phyloP scores from a whole-genome alignment of 371 early-diverging fungal genomes.

The Saksenaea vasiformis region DNA sequence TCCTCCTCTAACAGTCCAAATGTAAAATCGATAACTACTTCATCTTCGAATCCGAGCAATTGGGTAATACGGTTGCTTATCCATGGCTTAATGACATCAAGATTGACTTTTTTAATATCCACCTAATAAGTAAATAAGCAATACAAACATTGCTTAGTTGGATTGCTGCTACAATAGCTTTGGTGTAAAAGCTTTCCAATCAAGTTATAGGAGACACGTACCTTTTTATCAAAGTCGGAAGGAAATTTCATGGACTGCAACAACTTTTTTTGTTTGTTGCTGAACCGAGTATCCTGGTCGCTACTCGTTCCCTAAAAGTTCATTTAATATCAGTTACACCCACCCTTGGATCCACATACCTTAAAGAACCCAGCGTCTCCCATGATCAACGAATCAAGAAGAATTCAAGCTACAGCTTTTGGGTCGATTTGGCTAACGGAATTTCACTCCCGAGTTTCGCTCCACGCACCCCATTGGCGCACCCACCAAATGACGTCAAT shows the following conservation, averaged over 20 bases:
- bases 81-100: constrained; percentile 89
- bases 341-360: constrained; percentile 34
- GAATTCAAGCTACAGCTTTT: not conserved
- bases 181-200: not conserved
- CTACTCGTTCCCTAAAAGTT: constrained; percentile 68
- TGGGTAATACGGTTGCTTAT: constrained; percentile 75
- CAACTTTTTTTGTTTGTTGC: constrained; percentile 87
- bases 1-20: constrained; percentile 78
- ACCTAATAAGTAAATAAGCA: constrained; percentile 52
- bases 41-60: constrained; percentile 92
- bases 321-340: not conserved
- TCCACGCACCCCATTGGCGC: no score
- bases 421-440: no score
- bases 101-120: constrained; percentile 86
- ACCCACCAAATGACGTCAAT: no score
- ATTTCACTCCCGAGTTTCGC: no score
- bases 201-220: constrained; percentile 24
- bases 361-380: constrained; percentile 83
- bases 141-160: constrained; percentile 10
- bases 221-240: constrained; percentile 80
- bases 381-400: constrained; percentile 39
- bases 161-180: not conserved
- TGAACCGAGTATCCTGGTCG: constrained; percentile 89
- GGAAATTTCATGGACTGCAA: constrained; percentile 83
- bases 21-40: constrained; percentile 86